Conservation (phyloP, 305 asterid genomes). For the Lippia alba region DNA sequence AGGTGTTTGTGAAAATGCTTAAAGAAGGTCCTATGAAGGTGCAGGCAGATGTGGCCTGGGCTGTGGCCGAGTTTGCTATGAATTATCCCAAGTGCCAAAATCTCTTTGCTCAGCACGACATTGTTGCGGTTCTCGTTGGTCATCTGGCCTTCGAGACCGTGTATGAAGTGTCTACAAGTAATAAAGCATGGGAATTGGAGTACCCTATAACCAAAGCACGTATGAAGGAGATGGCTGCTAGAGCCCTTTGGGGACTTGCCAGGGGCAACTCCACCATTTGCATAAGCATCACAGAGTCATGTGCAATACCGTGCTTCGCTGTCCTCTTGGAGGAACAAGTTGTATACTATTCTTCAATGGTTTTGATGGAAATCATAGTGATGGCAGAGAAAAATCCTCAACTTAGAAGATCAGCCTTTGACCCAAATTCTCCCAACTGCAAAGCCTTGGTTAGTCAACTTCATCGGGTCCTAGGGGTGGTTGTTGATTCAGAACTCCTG, state of each 20-base stretch:
- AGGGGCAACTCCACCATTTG: slow-evolving; percentile 55
- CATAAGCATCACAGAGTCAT: no score
- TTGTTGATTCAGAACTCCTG: slow-evolving; percentile 47
- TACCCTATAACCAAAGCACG: slow-evolving; percentile 54
- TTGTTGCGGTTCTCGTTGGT: slow-evolving; percentile 46
- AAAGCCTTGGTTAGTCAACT: slow-evolving; percentile 68
- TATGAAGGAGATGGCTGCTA: slow-evolving; percentile 70
- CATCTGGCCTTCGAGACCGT: slow-evolving; percentile 60
- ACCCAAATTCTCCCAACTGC: slow-evolving; percentile 68
- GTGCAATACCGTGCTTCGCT: no score
- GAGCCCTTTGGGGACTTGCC: slow-evolving; percentile 68
- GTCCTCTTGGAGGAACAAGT: no score
- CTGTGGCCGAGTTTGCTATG: slow-evolving; percentile 53
- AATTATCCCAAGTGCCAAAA: slow-evolving; percentile 60
- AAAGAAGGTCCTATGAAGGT: no score
- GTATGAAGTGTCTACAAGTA: no score
- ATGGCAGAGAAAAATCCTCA: no score
- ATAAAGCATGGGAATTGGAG: no score
- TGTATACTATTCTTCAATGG: no score
- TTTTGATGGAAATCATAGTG: no score
- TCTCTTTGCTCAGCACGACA: slow-evolving; percentile 52
- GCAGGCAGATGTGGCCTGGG: slow-evolving; percentile 61
- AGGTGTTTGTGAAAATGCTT: no score
- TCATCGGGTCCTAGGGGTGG: slow-evolving; percentile 42
- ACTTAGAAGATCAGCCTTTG: slow-evolving; percentile 62